Evolutionary conservation across 257 asterid genomes (phyloP), one percentile per base, ranked within the genome.

Genomic region (Anisodus acutangulus): DNA sequence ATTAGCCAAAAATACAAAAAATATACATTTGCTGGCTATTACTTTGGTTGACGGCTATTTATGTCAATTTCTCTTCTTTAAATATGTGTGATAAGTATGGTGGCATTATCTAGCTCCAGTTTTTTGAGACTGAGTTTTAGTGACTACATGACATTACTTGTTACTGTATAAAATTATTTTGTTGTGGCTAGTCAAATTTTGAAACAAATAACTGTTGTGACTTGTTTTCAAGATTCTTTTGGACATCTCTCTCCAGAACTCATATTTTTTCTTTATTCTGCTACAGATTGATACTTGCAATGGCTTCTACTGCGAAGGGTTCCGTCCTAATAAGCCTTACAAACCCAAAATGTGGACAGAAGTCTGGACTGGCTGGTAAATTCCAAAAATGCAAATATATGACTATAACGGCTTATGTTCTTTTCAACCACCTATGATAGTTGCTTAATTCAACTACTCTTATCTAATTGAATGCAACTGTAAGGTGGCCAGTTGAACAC

Each of bases 261-360:
- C 31, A 31, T 31, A 17, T 37, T 59, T 37, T 26, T 26, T 9
- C 9, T 83, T 64, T 6, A 47, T 45, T 39, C 51, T 81, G 4
- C 76, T 82, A 69, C 95, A 95, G 99, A 93, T 94, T 49, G 98
- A 95, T 86, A 85, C 95, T 13, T 95, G 99, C 88, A 95, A 95
- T 83, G 99, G 97, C 13, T 95, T 93, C 91, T 95, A 95, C 88
- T 95, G 98, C 15, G 94, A 95, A 86, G 93, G 92, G 26, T 95
- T 87, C 83, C 88, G 55, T 55, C 99, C 99, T 1, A 93, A 91
- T 84, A 94, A 81, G 78, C 97, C 99, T 10, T 84, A 90, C 82
- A 95, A 93, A 19, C 99, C 99, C 2, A 95, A 95, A 85, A 95
- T 95, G 99, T 95, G 93, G 90, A 95, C 98, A 6, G 99, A 95